Base-by-base conservation (phyloP, 1,139 yeast species). In the Blastobotrys buckinghamii region DNA sequence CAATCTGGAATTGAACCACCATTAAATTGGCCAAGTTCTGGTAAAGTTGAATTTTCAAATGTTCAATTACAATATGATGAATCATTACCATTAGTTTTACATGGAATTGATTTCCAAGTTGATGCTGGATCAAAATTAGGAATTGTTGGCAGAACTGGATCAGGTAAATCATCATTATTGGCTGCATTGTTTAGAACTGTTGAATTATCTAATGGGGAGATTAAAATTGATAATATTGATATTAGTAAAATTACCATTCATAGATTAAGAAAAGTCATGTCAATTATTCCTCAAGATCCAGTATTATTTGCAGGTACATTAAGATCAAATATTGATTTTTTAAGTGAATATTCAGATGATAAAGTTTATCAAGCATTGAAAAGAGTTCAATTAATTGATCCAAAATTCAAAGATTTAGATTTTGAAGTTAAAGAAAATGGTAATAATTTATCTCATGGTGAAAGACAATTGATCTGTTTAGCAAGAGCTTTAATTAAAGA, bases 271-370 rank as follows among this genome's bases (percentile, higher is more conserved):
- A 70, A 78, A 8, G 73, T 74, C 56, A 66, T 83, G 26, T 74
- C 86, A 1, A 82, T 83, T 51, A 82, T 82, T 56, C 89, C 89
- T n/a, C 89, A 82, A 62, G 89, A 83, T 81, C 95, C 40, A 94
- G 86, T 65, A 85, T 88, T 90, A 75, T 90, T 39, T 81, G 94
- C 44, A 79, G 89, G 88, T 12, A 71, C 83, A 0, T 73, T 82
- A 38, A 69, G 87, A 53, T 72, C 74, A 57, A 82, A 82, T 57
- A 66, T 82, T 61, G 89, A 82, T 64, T 89, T 89, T 4, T 81
- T 82, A 57, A 69, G 70, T 20, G 67, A 69, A 41, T 66, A 73
- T 52, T 53, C 70, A 1, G 88, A 82, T 57, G 70, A 66, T 2
- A 72, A 68, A 39, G 71, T 82, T 24, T 76, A 79, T 79, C 72